phyloP scores from a whole-genome alignment of 2,329 filamentous ascomycete species.

The Fusarium sp. region DNA sequence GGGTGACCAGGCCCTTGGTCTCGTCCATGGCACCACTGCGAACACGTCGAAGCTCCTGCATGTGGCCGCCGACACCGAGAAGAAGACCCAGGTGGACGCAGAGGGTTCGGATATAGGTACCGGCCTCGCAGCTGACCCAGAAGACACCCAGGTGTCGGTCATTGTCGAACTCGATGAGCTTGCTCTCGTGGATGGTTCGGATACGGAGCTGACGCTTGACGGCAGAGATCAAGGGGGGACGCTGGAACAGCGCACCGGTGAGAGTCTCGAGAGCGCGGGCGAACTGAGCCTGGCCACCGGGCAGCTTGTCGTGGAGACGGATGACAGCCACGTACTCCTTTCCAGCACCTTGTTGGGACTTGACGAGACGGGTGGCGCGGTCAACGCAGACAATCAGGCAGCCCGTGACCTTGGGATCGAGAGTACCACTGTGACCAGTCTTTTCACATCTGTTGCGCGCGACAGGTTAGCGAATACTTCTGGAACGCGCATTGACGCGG shows the following conservation, averaged over 20 bases:
- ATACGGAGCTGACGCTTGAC: conserved; percentile 99
- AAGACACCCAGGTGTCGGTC: conserved; percentile 97
- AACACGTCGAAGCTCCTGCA: conserved; percentile 97
- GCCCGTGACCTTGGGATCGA: conserved; percentile 97
- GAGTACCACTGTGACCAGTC: conserved; percentile 97
- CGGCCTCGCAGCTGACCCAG: conserved; percentile 98
- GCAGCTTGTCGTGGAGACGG: conserved; percentile 93
- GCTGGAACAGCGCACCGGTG: conserved; percentile 91
- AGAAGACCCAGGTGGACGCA: conserved; percentile 90
- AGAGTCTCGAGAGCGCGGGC: conserved; percentile 93
- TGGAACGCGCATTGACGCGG: conserved; percentile 26
- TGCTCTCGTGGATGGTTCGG: conserved; percentile 97
- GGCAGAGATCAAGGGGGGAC: conserved; percentile 95
- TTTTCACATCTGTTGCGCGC: conserved; percentile 71
- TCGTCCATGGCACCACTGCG: conserved; percentile 96
- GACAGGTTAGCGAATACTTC: conserved; percentile 22
- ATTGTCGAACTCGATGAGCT: conserved; percentile 97
- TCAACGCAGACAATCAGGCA: conserved; percentile 96
- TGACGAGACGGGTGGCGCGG: conserved; percentile 95
- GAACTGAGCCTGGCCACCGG: conserved; percentile 93
- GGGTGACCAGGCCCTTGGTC: conserved; percentile 86
- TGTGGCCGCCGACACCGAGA: conserved; percentile 89
- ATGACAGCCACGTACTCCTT: conserved; percentile 99
- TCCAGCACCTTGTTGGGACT: conserved; percentile 98
- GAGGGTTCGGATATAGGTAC: conserved; percentile 98